phyloP scores from a whole-genome alignment of 2,329 filamentous ascomycete species.

The Colletotrichum salicis region DNA sequence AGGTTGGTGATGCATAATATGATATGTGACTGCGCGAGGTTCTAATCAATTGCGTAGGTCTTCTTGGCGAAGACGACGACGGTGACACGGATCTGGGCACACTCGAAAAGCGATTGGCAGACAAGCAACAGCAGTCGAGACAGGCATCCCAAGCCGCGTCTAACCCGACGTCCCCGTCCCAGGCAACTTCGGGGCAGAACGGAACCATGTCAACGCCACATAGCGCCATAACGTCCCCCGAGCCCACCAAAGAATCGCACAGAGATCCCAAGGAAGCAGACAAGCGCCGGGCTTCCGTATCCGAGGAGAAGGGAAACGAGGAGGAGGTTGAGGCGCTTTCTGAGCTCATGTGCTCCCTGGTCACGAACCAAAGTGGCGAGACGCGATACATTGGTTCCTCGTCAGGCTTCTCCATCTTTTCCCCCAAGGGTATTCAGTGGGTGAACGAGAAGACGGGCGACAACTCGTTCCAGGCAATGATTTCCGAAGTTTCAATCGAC shows the following conservation, averaged over 20 bases:
- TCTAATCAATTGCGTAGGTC: slow-evolving; percentile 58
- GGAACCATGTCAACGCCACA: slow-evolving; percentile 59
- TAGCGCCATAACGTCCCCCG: slow-evolving; percentile 66
- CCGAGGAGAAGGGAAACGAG: slow-evolving; percentile 60
- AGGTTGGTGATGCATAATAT: slow-evolving; percentile 54
- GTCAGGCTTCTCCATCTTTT: slow-evolving; percentile 98
- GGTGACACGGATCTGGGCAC: slow-evolving; percentile 88
- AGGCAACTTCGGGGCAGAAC: slow-evolving; percentile 55
- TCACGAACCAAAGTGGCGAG: slow-evolving; percentile 94
- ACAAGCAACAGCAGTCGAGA: slow-evolving; percentile 64
- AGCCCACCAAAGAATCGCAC: slow-evolving; percentile 51
- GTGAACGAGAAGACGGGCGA: slow-evolving; percentile 99
- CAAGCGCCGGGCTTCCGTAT: slow-evolving; percentile 50
- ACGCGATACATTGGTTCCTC: slow-evolving; percentile 97
- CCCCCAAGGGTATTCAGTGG: slow-evolving; percentile 97
- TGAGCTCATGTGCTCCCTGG: slow-evolving; percentile 98
- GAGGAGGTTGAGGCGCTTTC: slow-evolving; percentile 88
- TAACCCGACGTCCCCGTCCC: slow-evolving; percentile 63
- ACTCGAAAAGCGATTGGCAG: slow-evolving; percentile 79
- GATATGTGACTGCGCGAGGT: neutral
- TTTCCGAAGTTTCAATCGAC: slow-evolving; percentile 87
- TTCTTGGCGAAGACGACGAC: slow-evolving; percentile 86
- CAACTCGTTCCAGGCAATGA: slow-evolving; percentile 93
- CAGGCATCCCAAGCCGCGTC: slow-evolving; percentile 61
- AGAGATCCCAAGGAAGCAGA: slow-evolving; percentile 49